phyloP scores from a whole-genome alignment of 148 eudicot genomes.

The Amaranthus palmeri region DNA sequence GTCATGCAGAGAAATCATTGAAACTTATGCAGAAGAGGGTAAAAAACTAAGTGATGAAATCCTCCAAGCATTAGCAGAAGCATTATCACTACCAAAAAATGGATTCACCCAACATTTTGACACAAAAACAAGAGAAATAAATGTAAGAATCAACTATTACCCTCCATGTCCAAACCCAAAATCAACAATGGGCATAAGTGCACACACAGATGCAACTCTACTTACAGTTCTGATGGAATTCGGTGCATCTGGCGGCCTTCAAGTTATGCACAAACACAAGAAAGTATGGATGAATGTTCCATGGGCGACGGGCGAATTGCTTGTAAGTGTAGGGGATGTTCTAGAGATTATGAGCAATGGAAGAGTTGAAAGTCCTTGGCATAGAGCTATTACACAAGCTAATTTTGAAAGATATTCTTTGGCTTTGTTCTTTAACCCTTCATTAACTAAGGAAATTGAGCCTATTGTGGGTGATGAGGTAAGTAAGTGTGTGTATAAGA shows the following conservation, averaged over 20 bases:
- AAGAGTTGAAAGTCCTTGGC: constrained; percentile 17
- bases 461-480: constrained; percentile 4
- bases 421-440: constrained; percentile 24
- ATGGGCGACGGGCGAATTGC: constrained; percentile 18
- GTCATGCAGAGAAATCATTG: constrained; percentile 15
- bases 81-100: constrained; percentile 13
- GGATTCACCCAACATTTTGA: constrained; percentile 18
- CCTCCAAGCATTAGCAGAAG: constrained; percentile 26
- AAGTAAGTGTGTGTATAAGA: constrained; percentile 9
- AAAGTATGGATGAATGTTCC: constrained; percentile 18
- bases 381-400: constrained; percentile 24
- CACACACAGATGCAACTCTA: constrained; percentile 16
- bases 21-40: constrained; percentile 21
- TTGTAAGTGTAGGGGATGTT: constrained; percentile 21
- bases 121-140: constrained; percentile 18
- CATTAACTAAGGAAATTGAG: constrained; percentile 13
- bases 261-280: constrained; percentile 20
- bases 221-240: constrained; percentile 24
- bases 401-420: constrained; percentile 20
- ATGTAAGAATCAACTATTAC: constrained; percentile 16
- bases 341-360: constrained; percentile 30
- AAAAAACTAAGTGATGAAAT: constrained; percentile 15
- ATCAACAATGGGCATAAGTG: constrained; percentile 17
- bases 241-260: constrained; percentile 18
- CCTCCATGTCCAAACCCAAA: constrained; percentile 26